Evolutionary conservation across 1,284 basidiomycete genomes (phyloP).

Genomic region (Trametes polyzona): DNA sequence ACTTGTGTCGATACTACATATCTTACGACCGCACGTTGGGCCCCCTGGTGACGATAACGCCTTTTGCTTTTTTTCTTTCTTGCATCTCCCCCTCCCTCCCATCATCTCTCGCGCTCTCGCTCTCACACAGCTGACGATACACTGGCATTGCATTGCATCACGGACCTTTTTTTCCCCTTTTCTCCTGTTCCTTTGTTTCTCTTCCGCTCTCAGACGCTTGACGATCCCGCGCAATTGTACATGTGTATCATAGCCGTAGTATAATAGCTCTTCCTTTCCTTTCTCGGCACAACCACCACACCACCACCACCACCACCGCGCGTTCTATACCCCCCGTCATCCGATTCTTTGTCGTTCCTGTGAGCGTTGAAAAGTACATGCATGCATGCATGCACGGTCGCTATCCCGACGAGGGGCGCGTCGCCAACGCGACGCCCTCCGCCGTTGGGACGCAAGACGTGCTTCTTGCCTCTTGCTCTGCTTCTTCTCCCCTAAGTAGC

Average conservation of each 20-base stretch:
- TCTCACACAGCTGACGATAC: neutral
- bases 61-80: neutral
- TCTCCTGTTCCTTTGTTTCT: too few relatives aligned
- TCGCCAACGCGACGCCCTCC: neutral
- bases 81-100: neutral
- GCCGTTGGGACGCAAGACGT: too few relatives aligned
- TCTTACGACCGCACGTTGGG: neutral
- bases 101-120: neutral
- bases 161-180: neutral
- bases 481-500: too few relatives aligned
- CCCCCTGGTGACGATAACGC: neutral
- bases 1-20: neutral
- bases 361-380: neutral
- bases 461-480: too few relatives aligned
- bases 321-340: too few relatives aligned
- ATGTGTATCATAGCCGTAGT: slow-evolving; percentile 5
- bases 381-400: neutral
- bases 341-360: neutral
- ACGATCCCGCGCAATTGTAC: too few relatives aligned
- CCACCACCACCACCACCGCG: too few relatives aligned
- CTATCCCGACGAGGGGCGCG: neutral
- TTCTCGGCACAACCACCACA: too few relatives aligned
- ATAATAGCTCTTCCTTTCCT: slow-evolving; percentile 2
- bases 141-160: too few relatives aligned
- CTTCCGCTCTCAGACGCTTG: too few relatives aligned